A percentile compares a stretch with the other conserved stretches of the same genome.
These are phyloP conservation scores for Pelargonium fulgidum DNA, from an alignment of 441 rosid species.

Conservation along the genomic window DNA sequence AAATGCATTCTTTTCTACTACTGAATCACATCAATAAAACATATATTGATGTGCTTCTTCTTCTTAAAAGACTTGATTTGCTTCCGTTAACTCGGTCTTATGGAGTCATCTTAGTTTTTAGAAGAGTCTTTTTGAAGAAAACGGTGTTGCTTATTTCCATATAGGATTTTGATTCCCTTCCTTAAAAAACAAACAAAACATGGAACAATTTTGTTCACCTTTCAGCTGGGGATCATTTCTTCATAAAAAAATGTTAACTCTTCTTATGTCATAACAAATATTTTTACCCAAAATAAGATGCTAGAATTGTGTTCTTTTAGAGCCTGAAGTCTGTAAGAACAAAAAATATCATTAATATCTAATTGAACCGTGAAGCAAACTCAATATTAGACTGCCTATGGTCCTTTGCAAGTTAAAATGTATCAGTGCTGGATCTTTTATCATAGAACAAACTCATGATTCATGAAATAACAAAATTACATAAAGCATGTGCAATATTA, in stretches of 20 bases:
- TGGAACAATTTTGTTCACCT: too few species aligned
- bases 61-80: too few species aligned
- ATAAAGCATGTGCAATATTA: background rate
- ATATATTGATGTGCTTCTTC: too few species aligned
- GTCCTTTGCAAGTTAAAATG: background rate
- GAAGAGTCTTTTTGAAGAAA: background rate
- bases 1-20: too few species aligned
- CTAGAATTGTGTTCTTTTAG: too few species aligned
- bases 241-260: too few species aligned
- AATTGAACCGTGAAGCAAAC: background rate
- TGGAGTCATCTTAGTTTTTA: conserved; percentile 4
- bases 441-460: background rate
- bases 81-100: background rate
- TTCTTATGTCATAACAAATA: too few species aligned
- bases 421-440: background rate
- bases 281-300: too few species aligned
- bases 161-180: background rate
- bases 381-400: background rate
- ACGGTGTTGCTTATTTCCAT: background rate
- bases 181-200: background rate
- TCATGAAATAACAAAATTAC: background rate
- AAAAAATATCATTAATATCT: too few species aligned
- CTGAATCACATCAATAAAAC: too few species aligned
- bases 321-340: too few species aligned
- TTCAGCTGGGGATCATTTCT: too few species aligned